phyloP scores from a whole-genome alignment of 2,329 filamentous ascomycete genomes.

The Alternaria arborescens region DNA sequence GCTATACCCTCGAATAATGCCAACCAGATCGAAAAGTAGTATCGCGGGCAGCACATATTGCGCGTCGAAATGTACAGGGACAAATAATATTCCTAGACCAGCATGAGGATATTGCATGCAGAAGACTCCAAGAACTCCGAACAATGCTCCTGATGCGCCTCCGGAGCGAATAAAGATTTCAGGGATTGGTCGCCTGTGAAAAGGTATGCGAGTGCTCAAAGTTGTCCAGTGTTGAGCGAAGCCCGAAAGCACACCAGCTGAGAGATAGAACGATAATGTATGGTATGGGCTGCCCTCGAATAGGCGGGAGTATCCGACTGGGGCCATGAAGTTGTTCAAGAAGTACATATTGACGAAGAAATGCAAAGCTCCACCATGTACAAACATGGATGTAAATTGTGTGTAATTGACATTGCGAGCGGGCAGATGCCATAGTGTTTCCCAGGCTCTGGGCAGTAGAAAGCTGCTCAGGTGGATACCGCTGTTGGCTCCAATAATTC shows the following conservation, averaged over 20 bases:
- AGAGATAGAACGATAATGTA: constrained; percentile 41
- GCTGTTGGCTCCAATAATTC: constrained; percentile 41
- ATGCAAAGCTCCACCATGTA: constrained; percentile 28
- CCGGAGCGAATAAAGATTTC: constrained; percentile 39
- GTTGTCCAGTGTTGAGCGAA: constrained; percentile 43
- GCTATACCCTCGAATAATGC: constrained; percentile 40
- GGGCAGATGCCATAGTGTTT: constrained; percentile 42
- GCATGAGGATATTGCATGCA: constrained; percentile 44
- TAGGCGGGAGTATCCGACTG: constrained; percentile 37
- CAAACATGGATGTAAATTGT: constrained; percentile 42
- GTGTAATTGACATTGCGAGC: constrained; percentile 41
- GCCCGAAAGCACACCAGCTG: constrained; percentile 40
- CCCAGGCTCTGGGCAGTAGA: constrained; percentile 34
- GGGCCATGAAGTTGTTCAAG: constrained; percentile 42
- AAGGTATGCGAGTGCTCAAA: constrained; percentile 27
- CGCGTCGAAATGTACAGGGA: constrained; percentile 43
- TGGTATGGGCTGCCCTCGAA: constrained; percentile 46
- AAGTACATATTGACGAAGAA: constrained; percentile 32
- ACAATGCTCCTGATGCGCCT: constrained; percentile 48
- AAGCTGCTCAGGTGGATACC: constrained; percentile 39
- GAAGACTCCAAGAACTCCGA: constrained; percentile 41
- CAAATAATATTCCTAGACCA: constrained; percentile 43
- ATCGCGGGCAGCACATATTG: constrained; percentile 40
- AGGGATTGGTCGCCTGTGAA: constrained; percentile 26
- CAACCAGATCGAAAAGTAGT: constrained; percentile 47